Base-by-base conservation (phyloP, 169 alveolate species). In the Plasmodium yoelii region DNA sequence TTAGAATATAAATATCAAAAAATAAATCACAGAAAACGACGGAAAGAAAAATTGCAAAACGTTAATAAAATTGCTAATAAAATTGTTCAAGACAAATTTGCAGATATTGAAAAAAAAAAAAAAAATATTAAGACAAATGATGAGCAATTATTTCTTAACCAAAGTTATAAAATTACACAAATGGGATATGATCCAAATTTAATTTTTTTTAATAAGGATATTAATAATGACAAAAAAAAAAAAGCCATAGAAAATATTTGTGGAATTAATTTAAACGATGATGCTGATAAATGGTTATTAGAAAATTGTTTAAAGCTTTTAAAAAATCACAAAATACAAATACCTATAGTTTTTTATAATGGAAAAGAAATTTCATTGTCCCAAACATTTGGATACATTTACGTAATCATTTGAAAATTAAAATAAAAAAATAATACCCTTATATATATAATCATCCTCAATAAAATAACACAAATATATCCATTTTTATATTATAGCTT, bases 281-380 rank as follows among this genome's bases (percentile, higher is more conserved):
- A 86, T 60, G 91, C 91, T 13, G 91, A 86, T 59, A 86, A 60
- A 44, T 86, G 91, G 91, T 60, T 86, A 44, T 56, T 86, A 59
- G 91, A 86, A 61, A 69, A 69, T n/a, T 86, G 91, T 56, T 69
- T 86, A 19, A 86, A 86, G 59, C 53, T 86, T 39, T 70, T 86
- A 49, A 86, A 86, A 86, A 86, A 86, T 59, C 91, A 86, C 49
- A 59, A 39, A 59, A 70, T 57, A 15, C 86, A 46, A 56, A 86
- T 86, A 26, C 91, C 91, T 42, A 18, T 86, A 19, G 91, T 86
- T 63, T 49, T 86, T 13, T 86, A 18, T 51, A 12, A 6, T 46
- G 59, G 53, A 49, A 60, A 60, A 69, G 46, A 13, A 13, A 57
- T 86, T 22, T 49, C 64, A n/a, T 69, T 86, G 64, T 86, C 87